Evolutionary conservation across 495 filamentous ascomycete species (phyloP), one percentile per base, ranked within the genome.

Genomic region (Sphaerosporella brunnea): DNA sequence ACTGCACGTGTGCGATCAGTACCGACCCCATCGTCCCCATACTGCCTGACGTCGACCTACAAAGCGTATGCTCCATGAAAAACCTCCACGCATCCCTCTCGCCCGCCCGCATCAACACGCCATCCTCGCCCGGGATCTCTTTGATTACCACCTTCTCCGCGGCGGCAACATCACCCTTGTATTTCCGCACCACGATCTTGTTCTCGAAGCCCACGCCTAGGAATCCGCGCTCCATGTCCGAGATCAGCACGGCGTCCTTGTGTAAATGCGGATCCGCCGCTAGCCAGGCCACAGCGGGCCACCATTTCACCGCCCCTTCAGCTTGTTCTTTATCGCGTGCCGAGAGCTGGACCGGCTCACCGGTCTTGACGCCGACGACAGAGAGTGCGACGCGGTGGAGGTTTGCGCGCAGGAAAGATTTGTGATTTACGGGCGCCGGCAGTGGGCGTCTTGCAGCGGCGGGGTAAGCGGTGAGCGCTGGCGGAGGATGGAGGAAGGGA

Each of bases 41-140:
- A 5, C 28, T 32, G 28, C 28, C 7, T 5, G 28, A 13, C 2
- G 5, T 19, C 38, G 50, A 63, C 66, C 62, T 67, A 63, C 66
- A 61, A 47, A 82, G 59, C 46, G 67, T 66, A 58, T 73, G 69
- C 53, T 74, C 69, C 36, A 81, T 55, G 54, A 69, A 68, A 70
- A 77, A 79, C 53, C 70, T 70, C 80, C 80, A 85, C 51, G 73
- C 67, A 16, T 64, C 55, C 46, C 63, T 65, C 26, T 79, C 77
- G 4, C 53, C 43, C 24, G 30, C 25, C 53, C 15, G 66, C 62
- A 16, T 62, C 47, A 37, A 70, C 63, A 5, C 52, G 45, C 5
- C 65, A 9, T 69, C 67, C 20, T 62, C 25, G 37, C 68, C 60
- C 0, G 69, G 68, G 35, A 69, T 63, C 48, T 80, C 77, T 26